phyloP scores from a whole-genome alignment of 225 moss, liverwort and hornwort genomes.

The Pseudoscleropodium purum region DNA sequence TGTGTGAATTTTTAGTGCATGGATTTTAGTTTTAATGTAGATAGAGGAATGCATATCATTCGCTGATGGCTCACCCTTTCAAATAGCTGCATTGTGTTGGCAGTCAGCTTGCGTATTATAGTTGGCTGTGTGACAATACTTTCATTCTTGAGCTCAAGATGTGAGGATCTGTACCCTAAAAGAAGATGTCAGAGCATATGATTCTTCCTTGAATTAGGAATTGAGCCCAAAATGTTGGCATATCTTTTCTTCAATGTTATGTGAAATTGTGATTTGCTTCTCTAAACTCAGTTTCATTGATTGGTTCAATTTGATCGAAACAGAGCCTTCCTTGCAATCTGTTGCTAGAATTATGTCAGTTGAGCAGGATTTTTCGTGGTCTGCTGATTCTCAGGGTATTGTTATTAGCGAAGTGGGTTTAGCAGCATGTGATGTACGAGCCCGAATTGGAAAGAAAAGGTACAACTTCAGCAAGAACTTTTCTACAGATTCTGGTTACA shows the following conservation, averaged over 20 bases:
- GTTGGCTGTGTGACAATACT: not conserved
- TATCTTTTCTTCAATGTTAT: not conserved
- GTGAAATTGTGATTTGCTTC: not conserved
- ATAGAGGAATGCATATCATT: not conserved
- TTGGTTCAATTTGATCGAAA: not conserved
- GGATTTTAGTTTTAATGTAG: not conserved
- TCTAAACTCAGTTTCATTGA: not conserved
- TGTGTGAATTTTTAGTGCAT: not conserved
- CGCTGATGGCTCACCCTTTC: not conserved
- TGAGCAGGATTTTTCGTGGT: not conserved
- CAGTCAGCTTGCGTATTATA: not conserved
- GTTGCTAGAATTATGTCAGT: not conserved
- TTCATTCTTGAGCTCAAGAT: not conserved
- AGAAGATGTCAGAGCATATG: not conserved
- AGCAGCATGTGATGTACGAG: constrained; percentile 32
- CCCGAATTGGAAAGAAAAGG: constrained; percentile 40
- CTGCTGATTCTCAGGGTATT: constrained; percentile 24
- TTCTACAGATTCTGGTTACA: not conserved
- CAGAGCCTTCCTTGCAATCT: not conserved
- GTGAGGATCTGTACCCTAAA: not conserved
- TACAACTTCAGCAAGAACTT: not conserved
- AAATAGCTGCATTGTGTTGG: not conserved
- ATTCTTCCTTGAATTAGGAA: not conserved
- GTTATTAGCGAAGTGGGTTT: constrained; percentile 41
- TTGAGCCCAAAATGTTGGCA: not conserved